These are phyloP conservation scores for Brasenia schreberi DNA, from an alignment of 164 flowering plant genomes.

Conservation along the genomic window DNA sequence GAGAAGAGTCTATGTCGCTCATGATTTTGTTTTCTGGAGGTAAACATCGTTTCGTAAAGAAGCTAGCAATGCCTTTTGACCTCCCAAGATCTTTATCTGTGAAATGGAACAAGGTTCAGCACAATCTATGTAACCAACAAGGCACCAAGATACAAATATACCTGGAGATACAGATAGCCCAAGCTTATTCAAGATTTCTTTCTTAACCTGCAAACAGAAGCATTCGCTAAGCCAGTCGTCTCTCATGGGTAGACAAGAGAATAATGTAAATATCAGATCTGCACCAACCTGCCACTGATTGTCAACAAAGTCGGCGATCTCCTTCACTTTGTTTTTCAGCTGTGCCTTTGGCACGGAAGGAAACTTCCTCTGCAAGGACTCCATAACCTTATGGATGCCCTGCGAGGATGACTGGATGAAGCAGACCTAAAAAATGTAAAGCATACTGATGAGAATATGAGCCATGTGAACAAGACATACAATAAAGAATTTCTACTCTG, in stretches of 20 bases:
- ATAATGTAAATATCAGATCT: neutral
- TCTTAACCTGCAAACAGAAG: no score
- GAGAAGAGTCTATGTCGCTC: no score
- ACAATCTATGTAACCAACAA: no score
- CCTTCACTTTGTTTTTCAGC: conserved; percentile 60
- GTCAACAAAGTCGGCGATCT: conserved; percentile 66
- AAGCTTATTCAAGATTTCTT: no score
- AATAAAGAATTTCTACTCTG: neutral
- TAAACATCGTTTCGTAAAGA: no score
- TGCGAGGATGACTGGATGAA: conserved; percentile 39
- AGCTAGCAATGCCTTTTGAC: no score
- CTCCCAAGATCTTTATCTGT: conserved; percentile 20
- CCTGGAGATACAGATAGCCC: no score
- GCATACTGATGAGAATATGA: neutral
- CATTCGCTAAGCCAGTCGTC: neutral
- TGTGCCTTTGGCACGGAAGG: conserved; percentile 49
- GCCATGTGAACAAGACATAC: neutral
- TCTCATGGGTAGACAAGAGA: neutral
- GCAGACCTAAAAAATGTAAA: conserved; percentile 33
- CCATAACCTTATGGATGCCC: conserved; percentile 51
- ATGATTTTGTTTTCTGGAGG: no score
- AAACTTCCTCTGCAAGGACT: conserved; percentile 45
- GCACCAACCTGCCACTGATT: conserved; percentile 75
- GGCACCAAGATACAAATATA: no score
- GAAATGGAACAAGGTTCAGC: conserved; percentile 12